Evolutionary conservation across 495 filamentous ascomycete species (phyloP).

Genomic region (Chaetomium tenue): DNA sequence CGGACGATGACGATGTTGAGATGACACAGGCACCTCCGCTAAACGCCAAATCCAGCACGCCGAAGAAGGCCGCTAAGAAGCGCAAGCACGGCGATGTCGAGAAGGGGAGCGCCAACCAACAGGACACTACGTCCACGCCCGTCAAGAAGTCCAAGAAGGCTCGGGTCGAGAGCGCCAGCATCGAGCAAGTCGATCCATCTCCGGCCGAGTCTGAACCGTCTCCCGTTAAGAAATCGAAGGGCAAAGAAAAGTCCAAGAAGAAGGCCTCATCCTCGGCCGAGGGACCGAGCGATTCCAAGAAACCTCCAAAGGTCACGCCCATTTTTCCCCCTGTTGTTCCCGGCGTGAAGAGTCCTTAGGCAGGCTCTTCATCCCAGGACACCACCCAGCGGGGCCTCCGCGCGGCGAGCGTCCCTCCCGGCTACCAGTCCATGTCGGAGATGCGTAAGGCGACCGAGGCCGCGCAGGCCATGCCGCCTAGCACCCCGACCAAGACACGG

Average conservation of each 20-base stretch:
- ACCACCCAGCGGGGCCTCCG: neutral
- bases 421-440: constrained; percentile 23
- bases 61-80: constrained; percentile 40
- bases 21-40: constrained; percentile 29
- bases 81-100: constrained; percentile 43
- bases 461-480: neutral
- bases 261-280: neutral
- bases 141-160: constrained; percentile 38
- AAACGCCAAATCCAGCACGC: constrained; percentile 20
- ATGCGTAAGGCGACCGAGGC: constrained; percentile 12
- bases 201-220: neutral
- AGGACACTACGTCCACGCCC: constrained; percentile 20
- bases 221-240: constrained; percentile 22
- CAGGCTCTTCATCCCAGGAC: constrained; percentile 19
- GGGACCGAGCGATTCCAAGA: constrained; percentile 14
- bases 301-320: constrained; percentile 39
- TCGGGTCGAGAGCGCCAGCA: constrained; percentile 18
- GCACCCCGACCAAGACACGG: constrained; percentile 8
- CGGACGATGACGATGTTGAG: constrained; percentile 35
- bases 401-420: neutral
- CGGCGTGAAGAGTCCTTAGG: constrained; percentile 36
- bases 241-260: constrained; percentile 26
- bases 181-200: neutral
- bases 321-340: constrained; percentile 38
- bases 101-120: constrained; percentile 34